Evolutionary conservation across 2,329 filamentous ascomycete genomes (phyloP).

Genomic region (Diplocarpon rosae): DNA sequence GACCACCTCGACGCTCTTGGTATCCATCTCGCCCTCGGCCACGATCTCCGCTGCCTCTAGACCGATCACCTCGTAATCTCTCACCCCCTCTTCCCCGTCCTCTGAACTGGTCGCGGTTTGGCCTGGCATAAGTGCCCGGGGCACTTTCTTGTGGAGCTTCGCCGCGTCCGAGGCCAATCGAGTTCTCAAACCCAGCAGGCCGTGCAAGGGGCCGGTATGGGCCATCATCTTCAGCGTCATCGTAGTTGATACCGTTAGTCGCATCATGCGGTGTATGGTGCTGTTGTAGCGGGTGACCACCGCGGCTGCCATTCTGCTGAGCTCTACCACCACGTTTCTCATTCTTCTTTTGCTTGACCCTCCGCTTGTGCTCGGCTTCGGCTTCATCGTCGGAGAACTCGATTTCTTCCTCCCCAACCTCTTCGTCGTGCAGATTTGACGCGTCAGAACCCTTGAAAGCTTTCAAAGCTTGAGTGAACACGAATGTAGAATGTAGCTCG

Average conservation of each 20-base stretch:
- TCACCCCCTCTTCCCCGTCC: conserved; percentile 20
- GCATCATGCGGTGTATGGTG: conserved; percentile 27
- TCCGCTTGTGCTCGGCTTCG: conserved; percentile 70
- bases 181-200: conserved; percentile 49
- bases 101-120: conserved; percentile 16
- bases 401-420: conserved; percentile 72
- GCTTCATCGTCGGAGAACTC: conserved; percentile 97
- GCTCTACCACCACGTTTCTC: conserved; percentile 41
- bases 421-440: conserved; percentile 90
- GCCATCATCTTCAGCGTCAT: conserved; percentile 57
- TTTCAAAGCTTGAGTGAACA: conserved; percentile 77
- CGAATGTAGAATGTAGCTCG: conserved; percentile 64
- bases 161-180: conserved; percentile 34
- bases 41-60: conserved; percentile 17
- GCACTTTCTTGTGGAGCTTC: conserved; percentile 31
- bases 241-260: conserved; percentile 47
- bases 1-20: conserved; percentile 12
- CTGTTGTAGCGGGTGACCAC: conserved; percentile 28
- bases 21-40: conserved; percentile 21
- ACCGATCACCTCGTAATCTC: conserved; percentile 16
- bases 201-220: conserved; percentile 62
- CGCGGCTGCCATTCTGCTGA: conserved; percentile 31
- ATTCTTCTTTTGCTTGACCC: conserved; percentile 54
- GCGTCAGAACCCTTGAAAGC: conserved; percentile 81
- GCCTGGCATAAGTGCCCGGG: conserved; percentile 8